These are phyloP conservation scores for Carex cristatella DNA, from an alignment of 176 grass and related monocot genomes.

Conservation along the genomic window DNA sequence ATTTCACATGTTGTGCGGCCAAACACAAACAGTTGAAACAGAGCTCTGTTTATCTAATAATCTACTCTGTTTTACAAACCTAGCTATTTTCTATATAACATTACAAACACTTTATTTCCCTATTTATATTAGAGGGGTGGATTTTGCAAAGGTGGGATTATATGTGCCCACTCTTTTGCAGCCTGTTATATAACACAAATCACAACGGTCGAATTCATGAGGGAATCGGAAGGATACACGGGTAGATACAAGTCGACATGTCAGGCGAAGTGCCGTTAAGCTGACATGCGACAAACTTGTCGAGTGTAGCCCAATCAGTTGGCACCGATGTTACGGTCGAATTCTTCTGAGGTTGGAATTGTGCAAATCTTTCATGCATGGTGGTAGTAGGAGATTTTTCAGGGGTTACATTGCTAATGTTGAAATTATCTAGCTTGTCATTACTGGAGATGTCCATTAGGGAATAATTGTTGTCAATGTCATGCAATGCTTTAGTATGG, in stretches of 20 bases:
- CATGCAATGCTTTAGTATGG: not conserved
- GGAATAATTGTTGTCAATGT: not conserved
- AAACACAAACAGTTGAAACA: too few relatives aligned
- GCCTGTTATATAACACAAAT: too few relatives aligned
- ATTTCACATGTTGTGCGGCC: too few relatives aligned
- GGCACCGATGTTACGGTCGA: not conserved
- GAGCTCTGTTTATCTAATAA: too few relatives aligned
- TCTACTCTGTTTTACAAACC: too few relatives aligned
- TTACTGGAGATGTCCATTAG: not conserved
- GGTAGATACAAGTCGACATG: not conserved
- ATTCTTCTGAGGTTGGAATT: not conserved
- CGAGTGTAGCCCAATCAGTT: slow-evolving; percentile 1
- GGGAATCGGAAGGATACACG: too few relatives aligned
- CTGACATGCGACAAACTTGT: not conserved
- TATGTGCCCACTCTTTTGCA: too few relatives aligned
- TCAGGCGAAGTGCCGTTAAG: not conserved
- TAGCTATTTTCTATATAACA: too few relatives aligned
- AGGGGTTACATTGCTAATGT: not conserved
- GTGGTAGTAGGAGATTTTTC: not conserved
- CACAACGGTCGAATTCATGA: too few relatives aligned
- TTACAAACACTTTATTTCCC: too few relatives aligned
- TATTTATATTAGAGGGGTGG: too few relatives aligned
- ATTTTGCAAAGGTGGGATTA: too few relatives aligned
- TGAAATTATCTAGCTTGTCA: not conserved
- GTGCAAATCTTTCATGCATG: not conserved